Percentiles rank a stretch among this genome's conserved stretches.
Conservation (phyloP, 768 basidiomycete genomes). For the Tephrocybe sp. region DNA sequence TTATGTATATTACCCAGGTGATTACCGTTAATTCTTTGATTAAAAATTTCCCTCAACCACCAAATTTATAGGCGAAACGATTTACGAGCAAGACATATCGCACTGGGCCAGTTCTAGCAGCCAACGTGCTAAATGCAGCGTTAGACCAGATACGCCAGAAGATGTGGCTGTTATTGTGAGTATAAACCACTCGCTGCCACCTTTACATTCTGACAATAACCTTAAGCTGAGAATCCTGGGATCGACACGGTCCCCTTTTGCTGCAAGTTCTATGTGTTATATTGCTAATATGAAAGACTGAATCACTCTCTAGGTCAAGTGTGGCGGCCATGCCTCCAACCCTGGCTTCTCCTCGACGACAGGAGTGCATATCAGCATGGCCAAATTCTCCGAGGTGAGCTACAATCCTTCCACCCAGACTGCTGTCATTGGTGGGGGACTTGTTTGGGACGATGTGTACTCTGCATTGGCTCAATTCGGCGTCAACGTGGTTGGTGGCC, state of each 20-base stretch:
- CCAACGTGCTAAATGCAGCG: too few relatives aligned
- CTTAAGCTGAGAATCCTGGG: constrained; percentile 49
- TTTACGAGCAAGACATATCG: too few relatives aligned
- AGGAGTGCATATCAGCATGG: constrained; percentile 60
- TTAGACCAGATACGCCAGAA: too few relatives aligned
- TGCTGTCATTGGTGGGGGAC: constrained; percentile 39
- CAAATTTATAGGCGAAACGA: too few relatives aligned
- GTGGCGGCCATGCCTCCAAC: constrained; percentile 57
- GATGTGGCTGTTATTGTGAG: constrained; percentile 46
- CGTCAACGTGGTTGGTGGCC: constrained; percentile 57
- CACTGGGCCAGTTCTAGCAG: too few relatives aligned
- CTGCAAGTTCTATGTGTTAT: constrained; percentile 31
- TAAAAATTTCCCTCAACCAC: too few relatives aligned
- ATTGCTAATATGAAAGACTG: not conserved
- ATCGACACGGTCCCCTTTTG: constrained; percentile 47
- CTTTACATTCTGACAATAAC: not conserved
- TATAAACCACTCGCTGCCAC: not conserved
- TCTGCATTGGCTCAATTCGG: constrained; percentile 44
- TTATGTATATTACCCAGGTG: too few relatives aligned
- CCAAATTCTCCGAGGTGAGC: constrained; percentile 41
- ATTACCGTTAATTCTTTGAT: too few relatives aligned
- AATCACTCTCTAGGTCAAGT: constrained; percentile 45
- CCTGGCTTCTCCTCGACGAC: constrained; percentile 57
- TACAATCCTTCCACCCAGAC: constrained; percentile 40
- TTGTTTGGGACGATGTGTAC: constrained; percentile 67